Base-by-base conservation (phyloP, 129 eudicot species). In the Arctium lappa region DNA sequence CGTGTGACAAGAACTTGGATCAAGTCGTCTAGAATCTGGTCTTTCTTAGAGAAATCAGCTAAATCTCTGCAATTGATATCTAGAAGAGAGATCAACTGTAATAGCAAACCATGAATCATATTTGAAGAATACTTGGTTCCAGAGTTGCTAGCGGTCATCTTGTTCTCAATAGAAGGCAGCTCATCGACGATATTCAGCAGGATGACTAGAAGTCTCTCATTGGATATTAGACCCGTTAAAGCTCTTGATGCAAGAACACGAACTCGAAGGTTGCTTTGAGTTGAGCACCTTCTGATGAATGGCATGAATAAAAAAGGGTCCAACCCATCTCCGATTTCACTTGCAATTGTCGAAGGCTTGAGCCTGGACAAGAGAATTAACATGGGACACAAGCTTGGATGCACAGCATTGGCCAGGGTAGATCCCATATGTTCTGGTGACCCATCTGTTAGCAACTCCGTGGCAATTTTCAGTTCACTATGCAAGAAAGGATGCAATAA, bases 201-300 rank as follows among this genome's bases (percentile, higher is more conserved):
- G 39, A 93, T 86, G 71, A n/a, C 15, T 63, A 84, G 93, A 88
- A 96, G 89, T 81, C 90, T 93, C 80, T 93, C 98, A 82, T 96
- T 90, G 30, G 99, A 90, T 36, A 96, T 89, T 29, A 96, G 87
- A 37, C 98, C 97, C 10, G 91, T 81, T 75, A 93, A 75, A 50
- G 98, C 98, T 81, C 90, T 85, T 40, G 99, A 92, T 71, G 99
- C 98, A 75, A 96, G 99, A 73, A 89, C 89, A 85, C 99, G 99
- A 75, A 96, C 91, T 29, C 97, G 92, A 31, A 91, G 87, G 87
- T 96, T 93, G 86, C 92, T 93, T 88, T 96, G 98, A 44, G 93
- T 86, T 16, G 99, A 91, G 85, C 99, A 96, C 77, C 81, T 91
- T 82, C 94, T 86, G 72, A 96, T 91, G 78, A 96, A 96, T 10